Percentiles rank a stretch among this genome's conserved stretches.
Conservation (phyloP, 78 protist genomes). For the Anaeramoeba flamelloides region DNA sequence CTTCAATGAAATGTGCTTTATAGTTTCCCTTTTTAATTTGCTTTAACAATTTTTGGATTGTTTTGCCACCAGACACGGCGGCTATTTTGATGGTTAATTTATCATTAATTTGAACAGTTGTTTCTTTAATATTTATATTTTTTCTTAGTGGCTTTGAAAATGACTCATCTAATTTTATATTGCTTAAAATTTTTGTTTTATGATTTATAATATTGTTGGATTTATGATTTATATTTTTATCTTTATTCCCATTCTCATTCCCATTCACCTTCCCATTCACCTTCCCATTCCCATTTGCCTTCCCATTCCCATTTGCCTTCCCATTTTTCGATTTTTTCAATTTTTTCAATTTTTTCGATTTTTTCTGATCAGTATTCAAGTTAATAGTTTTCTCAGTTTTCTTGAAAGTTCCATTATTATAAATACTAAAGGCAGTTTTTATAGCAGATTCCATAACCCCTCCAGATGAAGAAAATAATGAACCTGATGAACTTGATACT, state of each 20-base stretch:
- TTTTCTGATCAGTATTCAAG: background rate
- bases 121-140: too few species aligned
- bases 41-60: background rate
- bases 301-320: background rate
- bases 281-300: background rate
- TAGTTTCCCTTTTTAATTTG: background rate
- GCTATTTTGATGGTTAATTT: too few species aligned
- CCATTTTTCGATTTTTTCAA: background rate
- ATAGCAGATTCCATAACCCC: background rate
- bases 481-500: background rate
- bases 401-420: background rate
- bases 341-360: background rate
- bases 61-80: background rate
- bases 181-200: too few species aligned
- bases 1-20: background rate
- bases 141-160: too few species aligned
- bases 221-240: too few species aligned
- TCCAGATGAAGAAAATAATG: background rate
- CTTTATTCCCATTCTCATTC: too few species aligned
- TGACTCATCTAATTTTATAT: too few species aligned
- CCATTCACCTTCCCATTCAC: too few species aligned
- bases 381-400: background rate
- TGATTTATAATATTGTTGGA: too few species aligned
- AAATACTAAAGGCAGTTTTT: background rate
- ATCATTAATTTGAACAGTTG: too few species aligned